Evolutionary conservation across 1,284 basidiomycete species (phyloP).

Genomic region (Naganishia cerealis): DNA sequence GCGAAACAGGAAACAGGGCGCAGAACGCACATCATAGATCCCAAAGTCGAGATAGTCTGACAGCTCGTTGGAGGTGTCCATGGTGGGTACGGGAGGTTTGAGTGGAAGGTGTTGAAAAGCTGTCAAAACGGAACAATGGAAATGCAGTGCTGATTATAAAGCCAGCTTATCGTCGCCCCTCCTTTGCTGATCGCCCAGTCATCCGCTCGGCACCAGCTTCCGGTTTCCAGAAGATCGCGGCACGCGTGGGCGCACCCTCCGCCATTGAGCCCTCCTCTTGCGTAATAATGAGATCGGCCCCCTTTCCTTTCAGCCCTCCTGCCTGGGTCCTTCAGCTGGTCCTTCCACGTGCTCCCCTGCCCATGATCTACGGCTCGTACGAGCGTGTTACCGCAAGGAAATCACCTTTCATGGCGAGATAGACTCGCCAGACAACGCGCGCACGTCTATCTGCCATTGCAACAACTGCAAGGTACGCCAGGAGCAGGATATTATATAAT

Average conservation of each 20-base stretch:
- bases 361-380: conserved; percentile 26
- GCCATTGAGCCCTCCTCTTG: too few species aligned
- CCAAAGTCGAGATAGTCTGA: conserved; percentile 25
- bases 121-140: background rate
- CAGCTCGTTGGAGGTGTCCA: conserved; percentile 16
- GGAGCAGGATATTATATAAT: too few species aligned
- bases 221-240: background rate
- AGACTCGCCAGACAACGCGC: conserved; percentile 15
- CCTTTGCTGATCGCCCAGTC: background rate
- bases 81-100: background rate
- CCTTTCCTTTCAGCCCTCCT: conserved; percentile 1
- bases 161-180: background rate
- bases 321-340: background rate
- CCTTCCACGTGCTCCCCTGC: background rate
- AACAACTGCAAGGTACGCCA: conserved; percentile 19
- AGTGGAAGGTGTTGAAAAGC: background rate
- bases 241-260: background rate
- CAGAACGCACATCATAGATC: conserved; percentile 11
- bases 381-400: conserved; percentile 27
- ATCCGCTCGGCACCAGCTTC: conserved; percentile 15
- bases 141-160: conserved; percentile 1
- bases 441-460: conserved; percentile 26
- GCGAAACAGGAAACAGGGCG: background rate
- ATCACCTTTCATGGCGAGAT: conserved; percentile 22
- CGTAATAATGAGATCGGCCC: too few species aligned